These are phyloP conservation scores for Hypoxylon sp. DNA, from an alignment of 2,329 filamentous ascomycete genomes.

Conservation along the genomic window DNA sequence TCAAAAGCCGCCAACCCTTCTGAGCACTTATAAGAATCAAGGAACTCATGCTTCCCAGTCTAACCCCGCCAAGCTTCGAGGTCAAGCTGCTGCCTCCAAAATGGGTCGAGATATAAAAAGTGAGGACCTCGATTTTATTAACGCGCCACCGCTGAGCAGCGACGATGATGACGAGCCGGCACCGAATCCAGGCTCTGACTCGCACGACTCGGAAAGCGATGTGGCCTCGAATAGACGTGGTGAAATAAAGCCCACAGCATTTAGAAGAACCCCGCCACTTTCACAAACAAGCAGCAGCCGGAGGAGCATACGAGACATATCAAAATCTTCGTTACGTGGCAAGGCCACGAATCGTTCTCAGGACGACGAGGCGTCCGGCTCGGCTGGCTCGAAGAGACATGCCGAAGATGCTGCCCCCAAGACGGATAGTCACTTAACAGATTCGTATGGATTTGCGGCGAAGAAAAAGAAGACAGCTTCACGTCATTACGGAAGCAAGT, in stretches of 20 bases:
- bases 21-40: constrained; percentile 21
- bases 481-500: constrained; percentile 21
- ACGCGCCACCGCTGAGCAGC: constrained; percentile 39
- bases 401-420: constrained; percentile 23
- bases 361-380: constrained; percentile 28
- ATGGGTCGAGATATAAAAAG: constrained; percentile 25
- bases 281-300: constrained; percentile 9
- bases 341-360: constrained; percentile 2
- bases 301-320: constrained; percentile 6
- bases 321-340: constrained; percentile 3
- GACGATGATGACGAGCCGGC: constrained; percentile 31
- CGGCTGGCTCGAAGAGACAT: constrained; percentile 38
- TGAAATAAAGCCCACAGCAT: constrained; percentile 48
- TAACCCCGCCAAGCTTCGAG: constrained; percentile 5
- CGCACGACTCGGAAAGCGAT: constrained; percentile 37
- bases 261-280: constrained; percentile 28
- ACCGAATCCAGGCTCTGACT: constrained; percentile 9
- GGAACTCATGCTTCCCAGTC: constrained; percentile 1
- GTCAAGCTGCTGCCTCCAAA: constrained; percentile 1
- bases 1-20: constrained; percentile 21
- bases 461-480: constrained; percentile 11
- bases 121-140: constrained; percentile 36
- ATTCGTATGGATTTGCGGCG: constrained; percentile 20
- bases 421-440: constrained; percentile 23
- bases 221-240: constrained; percentile 41